A percentile compares a stretch with the other conserved stretches of the same genome.
Conservation (phyloP, 2,329 filamentous ascomycete genomes). For the Hysterium pulicare region DNA sequence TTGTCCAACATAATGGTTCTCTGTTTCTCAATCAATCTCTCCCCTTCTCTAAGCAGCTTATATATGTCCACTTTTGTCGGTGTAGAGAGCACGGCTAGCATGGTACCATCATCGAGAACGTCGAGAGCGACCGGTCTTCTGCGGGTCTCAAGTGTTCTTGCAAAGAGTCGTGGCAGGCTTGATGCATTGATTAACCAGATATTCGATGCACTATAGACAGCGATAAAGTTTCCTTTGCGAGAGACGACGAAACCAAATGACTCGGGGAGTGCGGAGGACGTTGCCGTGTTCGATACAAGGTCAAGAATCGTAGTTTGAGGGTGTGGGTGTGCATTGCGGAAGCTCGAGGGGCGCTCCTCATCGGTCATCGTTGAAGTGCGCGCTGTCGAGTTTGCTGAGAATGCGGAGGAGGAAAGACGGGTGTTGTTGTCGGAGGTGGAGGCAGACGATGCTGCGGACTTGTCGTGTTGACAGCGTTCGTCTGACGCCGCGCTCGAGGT, state of each 20-base stretch:
- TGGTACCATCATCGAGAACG: slow-evolving; percentile 71
- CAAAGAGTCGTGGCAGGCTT: slow-evolving; percentile 34
- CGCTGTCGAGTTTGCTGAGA: slow-evolving; percentile 14
- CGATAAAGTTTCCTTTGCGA: slow-evolving; percentile 34
- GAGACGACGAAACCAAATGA: slow-evolving; percentile 37
- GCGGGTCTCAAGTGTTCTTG: slow-evolving; percentile 35
- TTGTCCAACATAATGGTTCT: slow-evolving; percentile 75
- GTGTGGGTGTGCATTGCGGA: slow-evolving; percentile 23
- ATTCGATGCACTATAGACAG: slow-evolving; percentile 35
- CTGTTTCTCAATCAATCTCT: slow-evolving; percentile 60
- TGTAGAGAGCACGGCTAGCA: slow-evolving; percentile 75
- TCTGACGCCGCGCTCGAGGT: background rate
- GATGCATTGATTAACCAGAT: slow-evolving; percentile 37
- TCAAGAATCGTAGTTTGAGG: slow-evolving; percentile 34
- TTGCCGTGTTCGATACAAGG: slow-evolving; percentile 37
- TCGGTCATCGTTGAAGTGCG: slow-evolving; percentile 33
- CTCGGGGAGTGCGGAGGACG: slow-evolving; percentile 37
- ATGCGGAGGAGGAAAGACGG: slow-evolving; percentile 1
- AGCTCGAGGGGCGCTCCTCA: slow-evolving; percentile 22
- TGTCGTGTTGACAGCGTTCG: slow-evolving; percentile 1
- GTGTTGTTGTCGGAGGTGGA: background rate
- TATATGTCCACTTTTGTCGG: slow-evolving; percentile 88
- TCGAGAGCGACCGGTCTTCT: slow-evolving; percentile 58
- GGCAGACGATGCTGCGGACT: background rate
- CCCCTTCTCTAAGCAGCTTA: slow-evolving; percentile 51